These are phyloP conservation scores for Lolium perenne DNA, from an alignment of 176 grass and related monocot species.

Conservation along the genomic window DNA sequence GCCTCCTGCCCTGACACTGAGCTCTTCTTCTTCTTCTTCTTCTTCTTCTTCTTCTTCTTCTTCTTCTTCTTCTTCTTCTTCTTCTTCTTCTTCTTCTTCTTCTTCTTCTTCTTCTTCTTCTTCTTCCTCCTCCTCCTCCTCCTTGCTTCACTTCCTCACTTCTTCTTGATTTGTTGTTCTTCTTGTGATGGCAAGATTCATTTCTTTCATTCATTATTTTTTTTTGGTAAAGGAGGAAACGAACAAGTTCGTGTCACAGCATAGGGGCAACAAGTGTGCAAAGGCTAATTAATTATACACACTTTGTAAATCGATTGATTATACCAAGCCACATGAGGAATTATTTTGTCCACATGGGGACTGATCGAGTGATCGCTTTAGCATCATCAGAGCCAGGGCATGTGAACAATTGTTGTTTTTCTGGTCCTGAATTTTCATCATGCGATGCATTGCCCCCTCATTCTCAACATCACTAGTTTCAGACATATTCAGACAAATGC, in stretches of 20 bases:
- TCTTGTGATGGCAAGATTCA: slow-evolving; percentile 33
- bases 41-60: too few relatives aligned
- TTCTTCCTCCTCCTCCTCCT: too few relatives aligned
- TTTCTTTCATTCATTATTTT: slow-evolving; percentile 40
- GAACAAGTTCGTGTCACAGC: slow-evolving; percentile 28
- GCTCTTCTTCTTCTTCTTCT: too few relatives aligned
- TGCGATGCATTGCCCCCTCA: too few relatives aligned
- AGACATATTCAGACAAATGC: too few relatives aligned
- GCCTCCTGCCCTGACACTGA: slow-evolving; percentile 9
- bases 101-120: too few relatives aligned
- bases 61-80: too few relatives aligned
- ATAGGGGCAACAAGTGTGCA: slow-evolving; percentile 35
- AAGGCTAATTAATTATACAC: slow-evolving; percentile 43
- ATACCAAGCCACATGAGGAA: background rate
- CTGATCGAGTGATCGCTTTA: background rate
- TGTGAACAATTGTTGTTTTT: background rate
- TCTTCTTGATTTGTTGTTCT: background rate
- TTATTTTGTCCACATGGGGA: slow-evolving; percentile 40
- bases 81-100: too few relatives aligned
- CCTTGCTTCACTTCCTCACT: too few relatives aligned
- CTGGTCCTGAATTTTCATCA: background rate
- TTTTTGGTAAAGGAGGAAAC: slow-evolving; percentile 18
- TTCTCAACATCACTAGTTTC: slow-evolving; percentile 21
- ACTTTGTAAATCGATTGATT: slow-evolving; percentile 53
- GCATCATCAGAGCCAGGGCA: background rate